Evolutionary conservation across 257 asterid species (phyloP).

Genomic region (Nemophila menziesii): DNA sequence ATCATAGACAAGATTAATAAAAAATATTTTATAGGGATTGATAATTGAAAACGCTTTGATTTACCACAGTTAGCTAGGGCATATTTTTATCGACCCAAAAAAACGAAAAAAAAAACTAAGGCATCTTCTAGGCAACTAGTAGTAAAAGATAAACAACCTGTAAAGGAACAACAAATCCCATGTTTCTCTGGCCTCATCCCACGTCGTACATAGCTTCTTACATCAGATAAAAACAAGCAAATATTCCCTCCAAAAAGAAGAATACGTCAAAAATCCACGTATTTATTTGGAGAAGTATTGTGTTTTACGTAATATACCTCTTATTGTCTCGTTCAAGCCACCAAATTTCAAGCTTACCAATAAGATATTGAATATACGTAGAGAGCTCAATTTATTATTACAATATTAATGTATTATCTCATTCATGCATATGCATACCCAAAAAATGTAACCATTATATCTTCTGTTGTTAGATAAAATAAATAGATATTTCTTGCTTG

Average conservation of each 20-base stretch:
- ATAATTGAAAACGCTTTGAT: too few species aligned
- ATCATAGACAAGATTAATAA: too few species aligned
- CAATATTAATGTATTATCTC: not conserved
- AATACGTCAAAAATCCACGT: not conserved
- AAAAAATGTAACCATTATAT: too few species aligned
- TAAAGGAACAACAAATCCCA: not conserved
- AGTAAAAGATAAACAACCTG: not conserved
- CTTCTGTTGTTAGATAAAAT: too few species aligned
- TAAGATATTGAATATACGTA: not conserved
- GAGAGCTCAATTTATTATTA: not conserved
- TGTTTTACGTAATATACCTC: not conserved
- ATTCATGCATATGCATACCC: too few species aligned
- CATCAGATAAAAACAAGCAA: not conserved
- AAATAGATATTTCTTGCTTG: too few species aligned
- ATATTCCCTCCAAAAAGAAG: not conserved
- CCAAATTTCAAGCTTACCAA: not conserved
- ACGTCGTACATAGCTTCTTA: not conserved
- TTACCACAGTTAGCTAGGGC: too few species aligned
- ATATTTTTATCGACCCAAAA: too few species aligned
- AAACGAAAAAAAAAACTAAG: not conserved
- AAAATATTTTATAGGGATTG: too few species aligned
- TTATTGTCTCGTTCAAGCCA: not conserved
- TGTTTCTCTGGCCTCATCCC: not conserved
- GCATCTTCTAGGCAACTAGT: not conserved
- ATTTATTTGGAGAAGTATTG: too few species aligned